These are phyloP conservation scores for Ensete ventricosum DNA, from an alignment of 176 grass and related monocot species.

Conservation along the genomic window DNA sequence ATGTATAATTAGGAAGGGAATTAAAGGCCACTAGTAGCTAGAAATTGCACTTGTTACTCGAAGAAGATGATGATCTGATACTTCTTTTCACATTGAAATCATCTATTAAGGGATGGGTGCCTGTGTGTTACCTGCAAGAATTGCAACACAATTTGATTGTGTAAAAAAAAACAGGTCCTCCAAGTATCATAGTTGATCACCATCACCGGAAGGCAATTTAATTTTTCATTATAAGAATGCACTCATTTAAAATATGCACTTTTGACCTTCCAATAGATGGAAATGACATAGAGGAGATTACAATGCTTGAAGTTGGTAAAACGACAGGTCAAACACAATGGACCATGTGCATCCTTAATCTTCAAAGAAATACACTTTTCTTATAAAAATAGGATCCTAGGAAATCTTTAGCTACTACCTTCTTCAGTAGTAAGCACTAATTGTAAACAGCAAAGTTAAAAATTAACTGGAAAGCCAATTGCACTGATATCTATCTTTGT, in stretches of 20 bases:
- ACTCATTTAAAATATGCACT: too few species aligned
- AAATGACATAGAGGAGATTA: background rate
- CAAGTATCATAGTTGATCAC: slow-evolving; percentile 90
- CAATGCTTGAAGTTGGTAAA: background rate
- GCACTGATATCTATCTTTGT: background rate
- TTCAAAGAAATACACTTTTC: background rate
- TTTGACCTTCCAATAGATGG: background rate
- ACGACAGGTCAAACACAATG: background rate
- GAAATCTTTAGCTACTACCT: background rate
- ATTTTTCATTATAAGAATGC: background rate
- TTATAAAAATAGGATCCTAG: background rate
- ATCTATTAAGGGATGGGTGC: slow-evolving; percentile 70
- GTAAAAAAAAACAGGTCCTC: slow-evolving; percentile 75
- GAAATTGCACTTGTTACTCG: too few species aligned
- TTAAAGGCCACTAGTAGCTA: background rate
- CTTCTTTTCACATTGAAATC: slow-evolving; percentile 50
- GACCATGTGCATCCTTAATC: background rate
- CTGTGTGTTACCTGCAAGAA: slow-evolving; percentile 78
- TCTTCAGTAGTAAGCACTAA: background rate
- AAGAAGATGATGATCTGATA: background rate
- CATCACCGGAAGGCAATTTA: slow-evolving; percentile 46
- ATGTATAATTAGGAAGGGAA: too few species aligned
- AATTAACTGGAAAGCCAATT: background rate
- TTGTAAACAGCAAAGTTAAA: background rate
- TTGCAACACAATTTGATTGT: slow-evolving; percentile 89